A percentile compares a stretch with the other conserved stretches of the same genome.
These are phyloP conservation scores for Pseudocercospora vitis DNA, from an alignment of 2,329 filamentous ascomycete genomes.

Conservation along the genomic window DNA sequence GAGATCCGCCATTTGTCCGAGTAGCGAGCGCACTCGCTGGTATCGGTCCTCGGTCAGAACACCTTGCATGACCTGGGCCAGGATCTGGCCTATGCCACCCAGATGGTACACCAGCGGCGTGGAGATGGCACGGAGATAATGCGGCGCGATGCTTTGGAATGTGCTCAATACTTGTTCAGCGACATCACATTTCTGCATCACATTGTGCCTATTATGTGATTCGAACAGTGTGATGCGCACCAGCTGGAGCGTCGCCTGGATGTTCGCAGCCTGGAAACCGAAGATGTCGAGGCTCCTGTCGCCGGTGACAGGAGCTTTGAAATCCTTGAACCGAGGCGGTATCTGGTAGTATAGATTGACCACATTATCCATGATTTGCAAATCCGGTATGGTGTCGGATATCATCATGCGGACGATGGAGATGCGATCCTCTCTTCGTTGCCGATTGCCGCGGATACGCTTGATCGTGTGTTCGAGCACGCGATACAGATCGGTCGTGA, in stretches of 20 bases:
- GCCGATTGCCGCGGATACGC: constrained; percentile 25
- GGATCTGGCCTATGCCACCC: constrained; percentile 51
- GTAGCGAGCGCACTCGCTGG: constrained; percentile 43
- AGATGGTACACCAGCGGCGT: constrained; percentile 53
- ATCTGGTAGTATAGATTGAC: constrained; percentile 33
- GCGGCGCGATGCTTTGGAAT: constrained; percentile 46
- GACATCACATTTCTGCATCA: constrained; percentile 50
- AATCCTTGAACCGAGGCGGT: constrained; percentile 36
- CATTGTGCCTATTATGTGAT: constrained; percentile 23
- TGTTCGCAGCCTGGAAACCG: constrained; percentile 54
- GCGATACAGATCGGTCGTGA: constrained; percentile 58
- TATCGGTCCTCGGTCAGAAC: constrained; percentile 47
- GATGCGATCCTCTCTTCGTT: constrained; percentile 27
- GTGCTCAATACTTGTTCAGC: constrained; percentile 47
- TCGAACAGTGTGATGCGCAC: constrained; percentile 49
- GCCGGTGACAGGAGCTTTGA: constrained; percentile 32
- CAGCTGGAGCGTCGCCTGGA: constrained; percentile 51
- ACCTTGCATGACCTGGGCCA: constrained; percentile 51
- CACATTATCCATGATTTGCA: constrained; percentile 34
- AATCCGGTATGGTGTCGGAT: constrained; percentile 30
- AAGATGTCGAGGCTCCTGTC: constrained; percentile 43
- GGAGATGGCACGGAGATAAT: constrained; percentile 51
- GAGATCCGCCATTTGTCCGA: constrained; percentile 49
- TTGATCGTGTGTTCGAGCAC: constrained; percentile 54
- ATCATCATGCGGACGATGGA: constrained; percentile 31